Base-by-base conservation (phyloP, 1,139 yeast genomes). In the Candida tunisiensis region DNA sequence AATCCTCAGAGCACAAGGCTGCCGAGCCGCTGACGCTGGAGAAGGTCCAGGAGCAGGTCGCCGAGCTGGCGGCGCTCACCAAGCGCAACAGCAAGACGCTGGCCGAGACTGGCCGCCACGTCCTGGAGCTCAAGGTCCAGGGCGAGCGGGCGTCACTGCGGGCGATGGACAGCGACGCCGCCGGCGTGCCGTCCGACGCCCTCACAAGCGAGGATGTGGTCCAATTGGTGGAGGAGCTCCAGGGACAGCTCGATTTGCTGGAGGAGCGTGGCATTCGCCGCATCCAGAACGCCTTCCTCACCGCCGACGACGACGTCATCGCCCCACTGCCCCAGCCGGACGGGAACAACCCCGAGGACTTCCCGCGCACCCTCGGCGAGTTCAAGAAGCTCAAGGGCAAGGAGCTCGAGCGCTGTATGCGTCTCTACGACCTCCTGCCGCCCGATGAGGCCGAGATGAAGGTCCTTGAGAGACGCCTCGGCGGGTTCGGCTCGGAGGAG, bases 171-270 rank as follows among this genome's bases (percentile, higher is more conserved):
- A 16, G 11, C 7, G 14, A 3, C 16, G 15, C 8, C 6, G 4
- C 5, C 15, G 25, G 15, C 12, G 24, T n/a, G 25, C 22, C 6
- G 12, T 19, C 8, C 26, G 85, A 77, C 35, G 73, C 62, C 35
- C 77, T 73, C 21, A 71, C 83, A 9, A 74, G 78, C 39, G 92
- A 78, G 32, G 96, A 85, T 43, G 56, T 85, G 12, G 80, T 78
- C 1, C 82, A 77, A 42, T 53, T 80, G 25, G 95, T 83, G 8
- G 83, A 83, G 5, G 96, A 85, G 48, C 55, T 85, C 33, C 95
- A 83, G 51, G 75, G 78, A 5, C 95, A 85, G 52, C 60, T 85
- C 41, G 91, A 79, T 28, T 33, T 53, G 21, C 37, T 55, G 17
- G 59, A 55, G 26, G 57, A 60, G 33, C 43, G 53, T 19, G 45